Base-by-base conservation (phyloP, 495 filamentous ascomycete genomes). In the Thozetella sp. region DNA sequence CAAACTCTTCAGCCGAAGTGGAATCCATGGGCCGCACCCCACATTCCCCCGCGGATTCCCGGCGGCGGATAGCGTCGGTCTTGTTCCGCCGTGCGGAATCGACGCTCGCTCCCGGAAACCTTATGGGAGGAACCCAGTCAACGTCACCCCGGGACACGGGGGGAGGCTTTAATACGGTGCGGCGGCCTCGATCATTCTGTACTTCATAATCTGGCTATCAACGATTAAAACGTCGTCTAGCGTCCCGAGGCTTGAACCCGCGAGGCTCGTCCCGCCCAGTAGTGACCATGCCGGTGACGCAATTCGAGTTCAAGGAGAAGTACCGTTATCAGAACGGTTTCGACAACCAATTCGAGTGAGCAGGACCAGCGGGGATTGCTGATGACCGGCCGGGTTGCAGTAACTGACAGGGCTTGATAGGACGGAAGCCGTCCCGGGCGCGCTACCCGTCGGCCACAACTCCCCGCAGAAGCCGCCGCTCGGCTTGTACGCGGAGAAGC, bases 401-500 rank as follows among this genome's bases (percentile, higher is more conserved):
- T 48, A 4, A n/a, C 43, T 48, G 17, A 40, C 26, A 15, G 22
- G 10, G 25, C 17, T 10, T 22, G 13, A 10, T 60, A 82, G 80
- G 62, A 76, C 76, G 56, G 75, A 83, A 67, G 80, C 80, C 45
- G 65, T 79, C 37, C 65, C 63, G 6, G 73, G 73, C 51, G 78
- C 82, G 27, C 76, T 84, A 9, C 83, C 83, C 25, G 63, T 80
- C 55, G 93, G 83, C 52, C 85, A 89, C 15, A 97, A 97, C 78
- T 94, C 91, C 10, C 93, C 93, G 1, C 93, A 97, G 68, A 93
- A 95, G 64, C 90, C 88, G 2, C 83, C 92, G 0, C 86, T 89
- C 53, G 93, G 93, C 1, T 84, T 97, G 40, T 97, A 97, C 71
- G 84, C 91, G 51, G 93, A 97, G 72, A 97, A 97, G 82, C 85